Conservation (phyloP, 2,329 filamentous ascomycete genomes). For the Stemphylium vesicarium region DNA sequence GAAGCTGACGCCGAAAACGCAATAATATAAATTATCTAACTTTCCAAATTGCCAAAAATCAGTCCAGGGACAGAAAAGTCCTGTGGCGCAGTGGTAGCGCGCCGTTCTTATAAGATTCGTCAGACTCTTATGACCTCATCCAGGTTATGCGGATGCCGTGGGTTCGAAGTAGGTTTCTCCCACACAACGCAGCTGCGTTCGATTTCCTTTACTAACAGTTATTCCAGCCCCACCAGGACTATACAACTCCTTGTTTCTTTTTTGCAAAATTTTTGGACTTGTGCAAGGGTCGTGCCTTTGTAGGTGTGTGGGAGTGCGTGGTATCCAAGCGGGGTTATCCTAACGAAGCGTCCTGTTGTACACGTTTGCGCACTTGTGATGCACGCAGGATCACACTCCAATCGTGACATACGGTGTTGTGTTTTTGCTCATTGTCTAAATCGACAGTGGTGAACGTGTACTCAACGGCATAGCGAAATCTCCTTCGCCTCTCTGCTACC, state of each 20-base stretch:
- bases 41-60: slow-evolving; percentile 19
- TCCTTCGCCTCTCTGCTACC: no score
- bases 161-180: slow-evolving; percentile 40
- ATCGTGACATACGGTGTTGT: no score
- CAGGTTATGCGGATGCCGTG: slow-evolving; percentile 55
- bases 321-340: background rate
- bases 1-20: background rate
- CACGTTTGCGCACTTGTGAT: no score
- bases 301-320: background rate
- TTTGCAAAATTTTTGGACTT: background rate
- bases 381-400: no score
- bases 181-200: background rate
- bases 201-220: slow-evolving; percentile 9
- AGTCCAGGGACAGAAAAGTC: slow-evolving; percentile 32
- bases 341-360: no score
- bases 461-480: no score
- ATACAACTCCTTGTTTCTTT: slow-evolving; percentile 8
- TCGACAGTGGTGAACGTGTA: no score
- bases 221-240: slow-evolving; percentile 18
- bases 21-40: slow-evolving; percentile 1
- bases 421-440: no score
- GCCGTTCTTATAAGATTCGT: slow-evolving; percentile 55
- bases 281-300: background rate
- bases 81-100: slow-evolving; percentile 59
- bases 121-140: slow-evolving; percentile 45